Base-by-base conservation (phyloP, 1,284 basidiomycete species). In the Puccinia coronata region DNA sequence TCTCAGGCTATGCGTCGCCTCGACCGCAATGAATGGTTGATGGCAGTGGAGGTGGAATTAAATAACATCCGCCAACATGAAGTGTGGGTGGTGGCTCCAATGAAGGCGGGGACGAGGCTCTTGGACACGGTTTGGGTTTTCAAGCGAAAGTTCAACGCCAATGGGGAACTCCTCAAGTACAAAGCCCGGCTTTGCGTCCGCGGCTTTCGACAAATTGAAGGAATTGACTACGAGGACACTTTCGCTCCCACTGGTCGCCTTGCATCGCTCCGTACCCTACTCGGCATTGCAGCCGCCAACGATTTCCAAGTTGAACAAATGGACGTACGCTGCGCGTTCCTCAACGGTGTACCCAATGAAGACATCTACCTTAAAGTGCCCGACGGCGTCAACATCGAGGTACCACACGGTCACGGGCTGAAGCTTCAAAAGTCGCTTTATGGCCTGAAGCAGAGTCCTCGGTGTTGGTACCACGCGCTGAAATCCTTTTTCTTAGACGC, bases 361-460 rank as follows among this genome's bases (percentile, higher is more conserved):
- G n/a, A n/a, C n/a, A n/a, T n/a, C n/a, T n/a, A n/a, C n/a, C n/a
- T 43, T 16, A 43, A 43, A 16, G 43, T 43, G 8, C 43, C 43
- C 6, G 43, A 43, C 43, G 43, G 43, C 16, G 43, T 43, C 8
- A 16, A 43, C 6, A 43, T 43, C 43, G 16, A 43, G 6, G 43
- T 43, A 6, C 43, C 43, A 16, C 43, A 6, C 43, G 43, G 43
- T 16, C 16, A 43, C 43, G 43, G 43, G 6, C 43, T 43, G 43
- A 43, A 16, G 43, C 43, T 43, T 8, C 43, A 43, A 43, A 43
- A 43, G 16, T 65, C 73, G 2, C 28, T 76, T n/a, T 76, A 76
- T 25, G 47, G 76, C 6, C 51, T 78, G 0, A 78, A 78, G 57
- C n/a, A 69, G 59, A 39, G 25, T 28, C 65, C 76, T 0, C 23